Evolutionary conservation across 768 basidiomycete species (phyloP).

Genomic region (Cystobasidium ongulense): DNA sequence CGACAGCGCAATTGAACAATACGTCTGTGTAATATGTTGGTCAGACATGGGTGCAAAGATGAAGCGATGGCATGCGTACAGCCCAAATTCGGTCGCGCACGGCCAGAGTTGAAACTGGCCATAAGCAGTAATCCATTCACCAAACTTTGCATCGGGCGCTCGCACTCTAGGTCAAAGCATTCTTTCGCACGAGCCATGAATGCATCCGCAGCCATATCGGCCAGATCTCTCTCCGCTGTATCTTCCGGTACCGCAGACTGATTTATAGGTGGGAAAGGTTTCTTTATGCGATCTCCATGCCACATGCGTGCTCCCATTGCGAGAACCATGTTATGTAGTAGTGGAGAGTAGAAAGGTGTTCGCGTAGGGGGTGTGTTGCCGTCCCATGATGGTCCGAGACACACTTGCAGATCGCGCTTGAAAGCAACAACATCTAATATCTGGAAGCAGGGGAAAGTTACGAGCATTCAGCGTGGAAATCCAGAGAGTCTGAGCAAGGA

Average conservation of each 20-base stretch:
- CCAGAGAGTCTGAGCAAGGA: not conserved
- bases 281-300: not conserved
- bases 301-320: slow-evolving; percentile 15
- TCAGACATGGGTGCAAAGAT: not conserved
- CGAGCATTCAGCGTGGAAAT: not conserved
- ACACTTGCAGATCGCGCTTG: not conserved
- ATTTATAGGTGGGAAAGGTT: slow-evolving; percentile 6
- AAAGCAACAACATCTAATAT: not conserved
- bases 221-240: not conserved
- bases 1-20: not conserved
- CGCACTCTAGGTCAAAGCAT: slow-evolving; percentile 12
- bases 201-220: not conserved
- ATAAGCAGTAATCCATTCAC: slow-evolving; percentile 17
- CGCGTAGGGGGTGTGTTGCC: not conserved
- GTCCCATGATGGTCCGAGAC: not conserved
- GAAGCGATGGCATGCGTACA: not conserved
- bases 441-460: not conserved
- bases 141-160: slow-evolving; percentile 10
- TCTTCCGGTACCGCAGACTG: not conserved
- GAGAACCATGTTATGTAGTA: slow-evolving; percentile 9
- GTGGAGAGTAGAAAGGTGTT: slow-evolving; percentile 16
- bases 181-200: slow-evolving; percentile 3
- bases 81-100: slow-evolving; percentile 3
- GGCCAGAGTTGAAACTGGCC: slow-evolving; percentile 14
- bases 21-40: not conserved